phyloP scores from a whole-genome alignment of 768 basidiomycete species.

The Termitomyces sp. region DNA sequence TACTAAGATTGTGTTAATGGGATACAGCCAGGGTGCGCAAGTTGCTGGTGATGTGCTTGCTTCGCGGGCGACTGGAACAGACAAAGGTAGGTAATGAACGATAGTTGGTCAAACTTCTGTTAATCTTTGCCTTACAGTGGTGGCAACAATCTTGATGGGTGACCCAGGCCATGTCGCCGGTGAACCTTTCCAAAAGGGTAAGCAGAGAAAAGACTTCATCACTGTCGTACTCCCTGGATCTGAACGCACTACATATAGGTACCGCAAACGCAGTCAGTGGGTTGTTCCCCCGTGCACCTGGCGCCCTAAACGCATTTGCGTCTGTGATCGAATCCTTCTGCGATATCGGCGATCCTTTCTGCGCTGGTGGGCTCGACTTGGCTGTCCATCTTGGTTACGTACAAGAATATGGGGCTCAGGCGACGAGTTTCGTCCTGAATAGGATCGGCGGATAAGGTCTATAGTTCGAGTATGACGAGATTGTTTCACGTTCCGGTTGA shows the following conservation, averaged over 20 bases:
- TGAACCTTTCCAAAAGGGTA: slow-evolving; percentile 16
- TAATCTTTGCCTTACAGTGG: slow-evolving; percentile 3
- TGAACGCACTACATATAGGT: background rate
- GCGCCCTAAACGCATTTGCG: slow-evolving; percentile 9
- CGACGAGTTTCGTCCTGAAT: slow-evolving; percentile 25
- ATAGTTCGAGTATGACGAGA: no score
- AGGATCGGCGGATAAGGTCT: slow-evolving; percentile 27
- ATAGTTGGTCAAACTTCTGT: background rate
- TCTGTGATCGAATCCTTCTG: slow-evolving; percentile 22
- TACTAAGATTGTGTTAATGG: slow-evolving; percentile 18
- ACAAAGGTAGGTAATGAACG: background rate
- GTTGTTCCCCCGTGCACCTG: slow-evolving; percentile 12
- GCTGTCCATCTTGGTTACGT: slow-evolving; percentile 26
- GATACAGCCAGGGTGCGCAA: slow-evolving; percentile 17
- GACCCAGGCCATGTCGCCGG: slow-evolving; percentile 15
- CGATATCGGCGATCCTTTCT: slow-evolving; percentile 28
- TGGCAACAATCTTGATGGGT: slow-evolving; percentile 15
- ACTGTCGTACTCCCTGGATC: background rate
- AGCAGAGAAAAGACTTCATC: background rate
- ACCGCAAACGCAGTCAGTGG: slow-evolving; percentile 14
- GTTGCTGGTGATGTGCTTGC: slow-evolving; percentile 18
- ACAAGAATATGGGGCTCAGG: slow-evolving; percentile 24
- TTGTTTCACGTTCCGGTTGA: no score
- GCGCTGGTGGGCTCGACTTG: slow-evolving; percentile 24
- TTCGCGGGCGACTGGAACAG: slow-evolving; percentile 8